Conservation (phyloP, 768 basidiomycete species). For the Phaffia australis region DNA sequence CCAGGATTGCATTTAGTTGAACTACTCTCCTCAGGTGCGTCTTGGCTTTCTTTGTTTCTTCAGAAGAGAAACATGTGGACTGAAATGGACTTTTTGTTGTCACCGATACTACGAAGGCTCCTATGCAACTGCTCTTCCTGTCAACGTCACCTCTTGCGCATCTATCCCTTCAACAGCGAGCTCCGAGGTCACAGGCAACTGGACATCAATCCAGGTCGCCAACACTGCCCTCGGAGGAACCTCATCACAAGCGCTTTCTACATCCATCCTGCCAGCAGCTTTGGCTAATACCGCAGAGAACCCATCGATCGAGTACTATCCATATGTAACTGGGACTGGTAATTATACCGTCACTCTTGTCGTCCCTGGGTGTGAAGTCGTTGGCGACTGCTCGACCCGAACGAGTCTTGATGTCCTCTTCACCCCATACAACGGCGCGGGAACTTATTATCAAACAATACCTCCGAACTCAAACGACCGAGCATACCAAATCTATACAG, state of each 20-base stretch:
- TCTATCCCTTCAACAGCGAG: slow-evolving; percentile 53
- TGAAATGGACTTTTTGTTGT: no score
- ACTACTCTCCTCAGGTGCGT: slow-evolving; percentile 67
- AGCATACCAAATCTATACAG: slow-evolving; percentile 54
- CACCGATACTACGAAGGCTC: slow-evolving; percentile 46
- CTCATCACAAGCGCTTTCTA: slow-evolving; percentile 58
- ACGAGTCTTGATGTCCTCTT: slow-evolving; percentile 55
- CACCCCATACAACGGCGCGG: slow-evolving; percentile 54
- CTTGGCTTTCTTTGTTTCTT: neutral
- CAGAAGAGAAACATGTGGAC: neutral
- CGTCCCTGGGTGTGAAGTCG: slow-evolving; percentile 71
- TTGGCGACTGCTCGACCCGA: slow-evolving; percentile 67
- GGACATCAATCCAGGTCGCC: slow-evolving; percentile 51
- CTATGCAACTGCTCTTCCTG: slow-evolving; percentile 61
- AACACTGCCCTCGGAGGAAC: slow-evolving; percentile 72
- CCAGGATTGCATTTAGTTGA: slow-evolving; percentile 86
- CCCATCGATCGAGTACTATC: slow-evolving; percentile 79
- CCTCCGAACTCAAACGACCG: slow-evolving; percentile 49
- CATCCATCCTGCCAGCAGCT: slow-evolving; percentile 50
- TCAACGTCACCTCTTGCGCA: slow-evolving; percentile 66
- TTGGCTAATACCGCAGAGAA: slow-evolving; percentile 79
- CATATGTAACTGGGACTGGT: slow-evolving; percentile 82
- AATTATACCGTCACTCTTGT: slow-evolving; percentile 72
- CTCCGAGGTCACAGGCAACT: slow-evolving; percentile 55
- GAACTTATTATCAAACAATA: slow-evolving; percentile 55